Base-by-base conservation (phyloP, 768 basidiomycete species). In the Rhodosporidiobolus sp. region DNA sequence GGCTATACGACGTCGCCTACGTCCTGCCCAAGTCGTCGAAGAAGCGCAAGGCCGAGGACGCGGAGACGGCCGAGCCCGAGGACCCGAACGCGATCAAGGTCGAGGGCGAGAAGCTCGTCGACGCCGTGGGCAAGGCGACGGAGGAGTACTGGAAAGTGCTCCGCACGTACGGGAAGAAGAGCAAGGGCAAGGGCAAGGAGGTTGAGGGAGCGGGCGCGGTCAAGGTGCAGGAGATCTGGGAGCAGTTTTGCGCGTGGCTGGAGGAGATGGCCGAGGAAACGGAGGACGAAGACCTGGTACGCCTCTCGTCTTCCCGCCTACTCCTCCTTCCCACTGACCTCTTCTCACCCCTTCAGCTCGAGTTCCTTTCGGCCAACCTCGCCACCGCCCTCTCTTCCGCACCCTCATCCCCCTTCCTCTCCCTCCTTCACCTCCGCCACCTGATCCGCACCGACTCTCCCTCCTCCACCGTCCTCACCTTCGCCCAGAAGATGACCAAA, bases 101-200 rank as follows among this genome's bases (percentile, higher is more conserved):
- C 53, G 81, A 81, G 7, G 87, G 87, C 52, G 83, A 83, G 43
- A 80, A 81, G 34, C 84, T 90, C 70, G 85, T 88, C 14, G 87
- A 88, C 65, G 84, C 82, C n/a, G 81, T 87, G 76, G 84, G 83
- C 60, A 74, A 72, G 32, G 84, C 83, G 38, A 83, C 88, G 71
- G 84, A 83, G 46, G 83, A 83, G 71, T 90, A 82, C 82, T 85
- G 74, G 79, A 82, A 76, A 74, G 77, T 38, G 61, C 79, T 54
- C 69, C 59, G 67, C 63, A 55, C 55, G 28, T 63, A 55, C 59
- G 52, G 77, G 60, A 58, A 65, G 68, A 62, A 80, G 74, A n/a
- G 30, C 26, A 35, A 28, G 30, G 45, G 62, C 49, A 62, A 59
- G 63, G 45, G 46, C 45, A 71, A 71, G 66, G 61, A 19, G 62